Evolutionary conservation across 371 early-diverging fungal genomes (phyloP).

Genomic region (Syncephalastrum contaminatum): DNA sequence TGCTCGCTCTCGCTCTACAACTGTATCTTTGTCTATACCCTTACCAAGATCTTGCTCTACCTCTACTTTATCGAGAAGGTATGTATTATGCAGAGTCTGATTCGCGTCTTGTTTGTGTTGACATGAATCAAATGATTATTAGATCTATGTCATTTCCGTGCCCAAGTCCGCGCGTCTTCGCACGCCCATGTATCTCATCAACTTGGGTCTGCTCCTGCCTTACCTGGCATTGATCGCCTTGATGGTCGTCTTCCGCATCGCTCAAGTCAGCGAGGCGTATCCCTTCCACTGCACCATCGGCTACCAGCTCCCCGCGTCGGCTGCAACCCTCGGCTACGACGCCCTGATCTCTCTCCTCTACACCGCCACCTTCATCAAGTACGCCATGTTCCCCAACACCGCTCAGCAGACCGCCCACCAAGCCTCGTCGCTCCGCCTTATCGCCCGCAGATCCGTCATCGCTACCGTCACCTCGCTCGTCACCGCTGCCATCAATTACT

Average conservation of each 20-base stretch:
- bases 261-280: constrained; percentile 21
- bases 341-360: constrained; percentile 39
- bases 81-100: constrained; percentile 2
- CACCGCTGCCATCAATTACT: constrained; percentile 32
- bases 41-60: constrained; percentile 45
- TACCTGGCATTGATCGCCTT: constrained; percentile 35
- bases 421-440: constrained; percentile 28
- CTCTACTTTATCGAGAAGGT: constrained; percentile 61
- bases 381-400: constrained; percentile 25
- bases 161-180: constrained; percentile 18
- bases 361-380: constrained; percentile 36
- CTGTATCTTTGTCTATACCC: constrained; percentile 38
- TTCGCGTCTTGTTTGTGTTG: constrained; percentile 14
- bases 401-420: constrained; percentile 24
- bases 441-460: constrained; percentile 40
- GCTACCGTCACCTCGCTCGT: constrained; percentile 36
- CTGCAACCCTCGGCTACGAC: constrained; percentile 37
- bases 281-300: constrained; percentile 42
- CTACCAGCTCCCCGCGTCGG: constrained; percentile 33
- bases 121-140: constrained; percentile 5
- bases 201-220: constrained; percentile 32
- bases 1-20: constrained; percentile 49
- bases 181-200: constrained; percentile 32
- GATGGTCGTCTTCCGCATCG: constrained; percentile 32
- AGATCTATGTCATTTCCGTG: constrained; percentile 27